Evolutionary conservation across 352 stramenopile genomes (phyloP), one percentile per base, ranked within the genome.

Genomic region (Globisporangium takayamanum): DNA sequence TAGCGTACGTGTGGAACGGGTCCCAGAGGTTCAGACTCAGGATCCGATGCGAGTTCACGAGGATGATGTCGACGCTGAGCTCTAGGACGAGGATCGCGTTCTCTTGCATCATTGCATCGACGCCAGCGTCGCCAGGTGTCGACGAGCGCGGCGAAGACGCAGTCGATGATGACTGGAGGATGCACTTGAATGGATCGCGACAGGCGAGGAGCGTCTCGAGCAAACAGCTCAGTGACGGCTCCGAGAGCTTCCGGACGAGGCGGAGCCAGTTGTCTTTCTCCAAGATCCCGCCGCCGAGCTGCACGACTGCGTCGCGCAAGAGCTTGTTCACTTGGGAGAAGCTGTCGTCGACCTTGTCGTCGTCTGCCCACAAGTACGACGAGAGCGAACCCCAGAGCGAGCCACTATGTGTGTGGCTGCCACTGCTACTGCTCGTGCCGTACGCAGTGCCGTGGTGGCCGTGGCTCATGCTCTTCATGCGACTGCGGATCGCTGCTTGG

Each of bases 211-310:
- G 61, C 22, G 80, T 92, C 56, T 93, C 80, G 3, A 95, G 53
- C 11, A 95, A 60, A 50, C 74, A 82, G 36, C 75, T 69, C 16
- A 92, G 53, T 39, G 81, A 78, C 26, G 73, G 61, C 50, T 90
- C 80, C 5, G 78, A 78, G 30, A 95, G 65, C 58, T 89, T 89
- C 1, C 85, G 81, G 18, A 83, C 82, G 72, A 95, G 81, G 8
- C 82, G 75, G 37, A 95, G 68, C 85, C 85, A 95, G 52, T 91
- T 91, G 44, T 95, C 85, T 44, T 92, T 91, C 56, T 95, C 85
- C 33, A 95, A 60, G 4, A 95, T 63, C 0, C 85, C 83, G 18
- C 77, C 78, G 20, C 85, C 85, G 3, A 92, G 74, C 30, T 78
- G 80, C 8, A 80, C 57, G 11, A 95, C 83, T 2, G 79, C 78